Evolutionary conservation across 306 rosid species (phyloP).

Genomic region (Oxytropis ochrocephala): DNA sequence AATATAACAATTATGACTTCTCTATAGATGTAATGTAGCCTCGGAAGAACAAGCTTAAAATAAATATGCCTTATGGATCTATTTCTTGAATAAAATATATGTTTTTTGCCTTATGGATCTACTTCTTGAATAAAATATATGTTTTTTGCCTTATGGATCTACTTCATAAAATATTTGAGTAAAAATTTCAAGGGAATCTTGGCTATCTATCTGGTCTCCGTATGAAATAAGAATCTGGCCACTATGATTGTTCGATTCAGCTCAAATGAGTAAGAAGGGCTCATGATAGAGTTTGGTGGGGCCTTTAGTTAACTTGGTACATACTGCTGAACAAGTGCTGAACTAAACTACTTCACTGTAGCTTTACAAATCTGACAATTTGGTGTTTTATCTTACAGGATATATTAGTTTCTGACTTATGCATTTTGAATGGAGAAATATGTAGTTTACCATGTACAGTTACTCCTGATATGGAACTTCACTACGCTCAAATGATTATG

Average conservation of each 20-base stretch:
- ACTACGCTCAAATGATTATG: conserved; percentile 64
- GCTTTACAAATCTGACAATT: conserved; percentile 10
- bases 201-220: background rate
- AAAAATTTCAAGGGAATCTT: background rate
- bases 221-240: background rate
- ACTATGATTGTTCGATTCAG: background rate
- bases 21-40: background rate
- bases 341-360: conserved; percentile 4
- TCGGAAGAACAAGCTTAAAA: conserved; percentile 5
- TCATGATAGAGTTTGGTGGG: background rate
- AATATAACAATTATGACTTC: background rate
- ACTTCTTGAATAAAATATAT: background rate
- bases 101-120: background rate
- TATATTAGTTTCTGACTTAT: conserved; percentile 68
- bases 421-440: conserved; percentile 48
- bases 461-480: conserved; percentile 76
- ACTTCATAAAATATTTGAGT: background rate
- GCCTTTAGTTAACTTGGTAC: conserved; percentile 6
- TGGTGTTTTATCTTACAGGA: conserved; percentile 44
- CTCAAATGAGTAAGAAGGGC: background rate
- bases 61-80: background rate
- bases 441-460: conserved; percentile 70
- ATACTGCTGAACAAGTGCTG: conserved; percentile 15
- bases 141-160: background rate
- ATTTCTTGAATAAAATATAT: background rate